Conservation (phyloP, 1,284 basidiomycete species). For the Cronartium ribicola region DNA sequence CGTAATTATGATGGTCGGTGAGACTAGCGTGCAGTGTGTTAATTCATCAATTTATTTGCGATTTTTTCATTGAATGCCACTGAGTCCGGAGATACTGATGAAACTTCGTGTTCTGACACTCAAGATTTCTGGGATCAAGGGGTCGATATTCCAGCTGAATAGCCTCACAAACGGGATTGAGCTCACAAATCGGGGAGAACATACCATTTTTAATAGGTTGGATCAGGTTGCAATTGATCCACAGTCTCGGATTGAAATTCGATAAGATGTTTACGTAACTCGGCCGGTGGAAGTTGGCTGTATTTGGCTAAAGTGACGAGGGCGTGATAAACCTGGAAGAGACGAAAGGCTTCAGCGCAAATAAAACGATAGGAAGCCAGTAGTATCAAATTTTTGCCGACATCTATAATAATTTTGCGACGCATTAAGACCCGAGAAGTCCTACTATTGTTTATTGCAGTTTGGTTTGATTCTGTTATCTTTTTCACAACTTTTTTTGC, state of each 20-base stretch:
- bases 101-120: no score
- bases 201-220: background rate
- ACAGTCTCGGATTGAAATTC: constrained; percentile 31
- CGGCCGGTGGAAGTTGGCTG: constrained; percentile 24
- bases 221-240: constrained; percentile 18
- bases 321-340: constrained; percentile 12
- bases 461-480: background rate
- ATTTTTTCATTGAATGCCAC: no score
- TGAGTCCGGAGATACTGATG: no score
- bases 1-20: no score
- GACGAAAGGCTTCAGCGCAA: background rate
- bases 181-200: no score
- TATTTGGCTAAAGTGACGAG: constrained; percentile 32
- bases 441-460: constrained; percentile 3
- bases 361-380: background rate
- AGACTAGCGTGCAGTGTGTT: no score
- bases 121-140: no score
- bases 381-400: background rate
- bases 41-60: no score
- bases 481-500: constrained; percentile 6
- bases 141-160: no score
- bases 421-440: constrained; percentile 18
- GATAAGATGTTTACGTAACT: constrained; percentile 15
- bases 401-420: constrained; percentile 32
- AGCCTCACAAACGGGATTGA: no score